Evolutionary conservation across 306 rosid genomes (phyloP), one percentile per base, ranked within the genome.

Genomic region (Corylus heterophylla): DNA sequence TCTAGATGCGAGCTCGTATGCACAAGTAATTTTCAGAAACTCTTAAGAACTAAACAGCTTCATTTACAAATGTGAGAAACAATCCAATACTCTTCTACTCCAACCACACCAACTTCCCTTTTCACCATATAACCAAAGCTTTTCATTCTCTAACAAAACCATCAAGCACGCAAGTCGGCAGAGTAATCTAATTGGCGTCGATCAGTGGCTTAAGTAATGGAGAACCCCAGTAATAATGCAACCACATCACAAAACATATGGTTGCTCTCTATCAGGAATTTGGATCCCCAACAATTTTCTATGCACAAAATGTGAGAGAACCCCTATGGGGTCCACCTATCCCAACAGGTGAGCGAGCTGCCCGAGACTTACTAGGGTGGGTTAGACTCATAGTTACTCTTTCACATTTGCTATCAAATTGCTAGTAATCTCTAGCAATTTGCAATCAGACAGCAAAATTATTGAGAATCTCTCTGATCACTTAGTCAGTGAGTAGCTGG

Each of bases 61-160:
- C 79, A 77, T 83, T 68, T 87, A 86, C 90, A 86, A 63, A 73
- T 82, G 74, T 18, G 77, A 78, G 51, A 55, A 69, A 68, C 68
- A 74, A 72, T 29, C 86, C 80, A 64, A 68, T 49, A 69, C 20
- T 69, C 73, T 29, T 59, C 68, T 51, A 6, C 51, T 56, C 71
- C 81, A 58, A 59, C 37, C 49, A 64, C 49, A 44, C 5, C 69
- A 76, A 74, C 80, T 5, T 69, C 55, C 54, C 10, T 45, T 49
- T 49, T 66, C 39, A 58, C 72, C 22, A 6, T 70, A 50, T 13
- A 22, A 73, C 78, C 17, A 14, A 2, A 47, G 39, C 78, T 20
- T 35, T 56, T 12, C 18, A 44, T 29, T 73, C 50, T 58, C 42
- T 74, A 74, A 39, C 77, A 62, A 86, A 77, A 50, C 69, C 25